Evolutionary conservation across 192 early-diverging fungal species (phyloP).

Genomic region (Coemansia sp.): DNA sequence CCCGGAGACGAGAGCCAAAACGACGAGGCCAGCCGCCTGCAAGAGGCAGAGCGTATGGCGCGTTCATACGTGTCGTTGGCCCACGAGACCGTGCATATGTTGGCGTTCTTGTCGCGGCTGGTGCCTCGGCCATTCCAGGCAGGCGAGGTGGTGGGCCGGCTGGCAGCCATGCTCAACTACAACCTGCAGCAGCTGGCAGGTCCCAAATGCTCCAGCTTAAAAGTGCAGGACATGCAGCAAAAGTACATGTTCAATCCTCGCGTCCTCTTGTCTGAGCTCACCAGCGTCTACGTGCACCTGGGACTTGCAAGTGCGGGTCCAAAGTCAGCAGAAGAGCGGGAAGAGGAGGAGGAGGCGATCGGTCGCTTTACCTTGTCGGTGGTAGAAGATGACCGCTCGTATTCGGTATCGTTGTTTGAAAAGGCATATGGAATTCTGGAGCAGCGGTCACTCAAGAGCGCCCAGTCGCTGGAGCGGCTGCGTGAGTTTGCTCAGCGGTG

Average conservation of each 20-base stretch:
- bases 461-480: slow-evolving; percentile 64
- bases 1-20: slow-evolving; percentile 17
- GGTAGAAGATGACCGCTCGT: slow-evolving; percentile 81
- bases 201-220: slow-evolving; percentile 84
- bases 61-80: slow-evolving; percentile 81
- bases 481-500: slow-evolving; percentile 69
- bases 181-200: slow-evolving; percentile 88
- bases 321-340: background rate
- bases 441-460: slow-evolving; percentile 61
- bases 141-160: slow-evolving; percentile 81
- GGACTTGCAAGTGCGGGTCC: slow-evolving; percentile 22
- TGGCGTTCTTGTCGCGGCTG: slow-evolving; percentile 75
- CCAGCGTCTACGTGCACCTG: slow-evolving; percentile 83
- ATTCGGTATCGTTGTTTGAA: slow-evolving; percentile 71
- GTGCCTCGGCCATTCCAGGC: slow-evolving; percentile 84
- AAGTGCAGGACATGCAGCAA: slow-evolving; percentile 65
- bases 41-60: slow-evolving; percentile 76
- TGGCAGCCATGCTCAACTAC: slow-evolving; percentile 98
- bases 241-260: slow-evolving; percentile 91
- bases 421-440: slow-evolving; percentile 71
- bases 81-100: slow-evolving; percentile 92
- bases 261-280: slow-evolving; percentile 74
- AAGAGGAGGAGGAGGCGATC: slow-evolving; percentile 41
- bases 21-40: slow-evolving; percentile 23
- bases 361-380: slow-evolving; percentile 74